A percentile compares a stretch with the other conserved stretches of the same genome.
Conservation (phyloP, 768 basidiomycete species). For the Dictyophora rubrovolvata region DNA sequence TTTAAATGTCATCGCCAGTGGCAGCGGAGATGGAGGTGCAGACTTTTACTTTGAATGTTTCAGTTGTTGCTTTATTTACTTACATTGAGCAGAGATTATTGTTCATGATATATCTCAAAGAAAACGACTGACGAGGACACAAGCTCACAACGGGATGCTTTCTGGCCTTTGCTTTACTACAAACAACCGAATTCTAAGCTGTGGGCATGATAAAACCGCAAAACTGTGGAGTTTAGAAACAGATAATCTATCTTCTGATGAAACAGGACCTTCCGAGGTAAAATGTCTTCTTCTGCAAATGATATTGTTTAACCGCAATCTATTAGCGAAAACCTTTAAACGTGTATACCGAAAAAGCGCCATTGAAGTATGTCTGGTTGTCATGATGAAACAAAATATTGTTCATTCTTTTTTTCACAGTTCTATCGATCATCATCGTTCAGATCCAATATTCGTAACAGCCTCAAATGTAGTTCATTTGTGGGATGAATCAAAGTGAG, state of each 20-base stretch:
- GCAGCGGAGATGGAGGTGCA: slow-evolving; percentile 92
- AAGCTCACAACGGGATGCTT: slow-evolving; percentile 79
- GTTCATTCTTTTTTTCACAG: slow-evolving; percentile 29
- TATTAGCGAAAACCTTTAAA: slow-evolving; percentile 49
- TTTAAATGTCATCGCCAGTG: slow-evolving; percentile 75
- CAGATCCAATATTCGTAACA: slow-evolving; percentile 85
- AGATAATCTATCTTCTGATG: slow-evolving; percentile 13
- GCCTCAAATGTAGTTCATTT: slow-evolving; percentile 90
- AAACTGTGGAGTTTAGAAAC: slow-evolving; percentile 62
- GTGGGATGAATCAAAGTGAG: slow-evolving; percentile 97
- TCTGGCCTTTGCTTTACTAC: slow-evolving; percentile 72
- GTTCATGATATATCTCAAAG: slow-evolving; percentile 68
- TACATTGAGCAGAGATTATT: slow-evolving; percentile 51
- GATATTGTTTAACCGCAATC: slow-evolving; percentile 7
- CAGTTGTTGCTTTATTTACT: background rate
- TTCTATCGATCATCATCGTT: slow-evolving; percentile 88
- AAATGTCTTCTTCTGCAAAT: slow-evolving; percentile 11
- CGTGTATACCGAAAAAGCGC: slow-evolving; percentile 75
- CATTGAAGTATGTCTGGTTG: slow-evolving; percentile 65
- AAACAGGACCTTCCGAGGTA: slow-evolving; percentile 32
- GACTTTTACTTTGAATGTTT: slow-evolving; percentile 19
- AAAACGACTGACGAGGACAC: slow-evolving; percentile 43
- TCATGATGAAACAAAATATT: background rate
- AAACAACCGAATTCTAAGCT: slow-evolving; percentile 55
- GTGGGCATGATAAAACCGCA: slow-evolving; percentile 73